These are phyloP conservation scores for Argentina anserina DNA, from an alignment of 306 rosid genomes.

Conservation along the genomic window DNA sequence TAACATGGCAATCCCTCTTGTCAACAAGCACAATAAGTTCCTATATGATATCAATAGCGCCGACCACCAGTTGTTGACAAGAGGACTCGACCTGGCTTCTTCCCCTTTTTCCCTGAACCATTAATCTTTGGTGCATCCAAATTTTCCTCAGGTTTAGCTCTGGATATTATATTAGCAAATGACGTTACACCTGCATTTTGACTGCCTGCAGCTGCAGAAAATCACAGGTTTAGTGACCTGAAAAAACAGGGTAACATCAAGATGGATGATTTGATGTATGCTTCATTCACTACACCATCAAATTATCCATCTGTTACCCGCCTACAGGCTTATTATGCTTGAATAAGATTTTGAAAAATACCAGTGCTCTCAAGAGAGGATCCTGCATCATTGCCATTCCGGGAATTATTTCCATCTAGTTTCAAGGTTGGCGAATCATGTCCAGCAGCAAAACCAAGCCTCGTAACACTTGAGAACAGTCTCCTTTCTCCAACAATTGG, in stretches of 20 bases:
- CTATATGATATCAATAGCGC: constrained; percentile 50
- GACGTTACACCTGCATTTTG: constrained; percentile 51
- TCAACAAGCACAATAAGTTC: neutral
- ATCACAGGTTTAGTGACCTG: neutral
- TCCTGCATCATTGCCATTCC: constrained; percentile 19
- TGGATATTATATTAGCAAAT: constrained; percentile 66
- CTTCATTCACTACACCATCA: neutral
- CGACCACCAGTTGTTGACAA: constrained; percentile 88
- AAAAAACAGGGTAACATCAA: neutral
- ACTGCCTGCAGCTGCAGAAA: constrained; percentile 36
- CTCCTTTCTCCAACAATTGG: constrained; percentile 67
- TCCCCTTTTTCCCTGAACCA: constrained; percentile 84
- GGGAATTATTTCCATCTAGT: constrained; percentile 50
- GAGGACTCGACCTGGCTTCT: constrained; percentile 73
- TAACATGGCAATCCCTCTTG: neutral
- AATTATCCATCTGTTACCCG: neutral
- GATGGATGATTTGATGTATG: neutral
- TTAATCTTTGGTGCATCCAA: constrained; percentile 49
- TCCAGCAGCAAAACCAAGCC: constrained; percentile 91
- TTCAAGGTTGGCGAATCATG: constrained; percentile 84
- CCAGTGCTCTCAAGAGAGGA: constrained; percentile 47
- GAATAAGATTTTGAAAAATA: constrained; percentile 20
- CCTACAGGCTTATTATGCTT: neutral
- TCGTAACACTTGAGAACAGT: constrained; percentile 78
- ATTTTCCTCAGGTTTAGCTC: constrained; percentile 44